phyloP scores from a whole-genome alignment of 768 basidiomycete species.

The Termitomyces sp. region DNA sequence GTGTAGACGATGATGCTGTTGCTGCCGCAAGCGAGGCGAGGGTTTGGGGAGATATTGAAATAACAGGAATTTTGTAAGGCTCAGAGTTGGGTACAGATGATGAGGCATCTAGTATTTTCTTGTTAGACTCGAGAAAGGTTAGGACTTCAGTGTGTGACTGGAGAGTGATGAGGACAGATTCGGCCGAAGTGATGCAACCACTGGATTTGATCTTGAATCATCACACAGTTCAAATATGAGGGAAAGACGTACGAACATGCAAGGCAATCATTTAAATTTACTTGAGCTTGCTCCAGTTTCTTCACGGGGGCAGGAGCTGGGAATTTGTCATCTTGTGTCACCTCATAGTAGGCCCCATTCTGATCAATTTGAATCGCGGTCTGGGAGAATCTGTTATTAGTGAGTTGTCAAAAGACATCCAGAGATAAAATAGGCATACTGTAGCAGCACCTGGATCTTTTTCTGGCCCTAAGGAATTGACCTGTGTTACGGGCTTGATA shows the following conservation, averaged over 20 bases:
- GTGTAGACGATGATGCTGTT: conserved; percentile 36
- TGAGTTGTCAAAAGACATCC: background rate
- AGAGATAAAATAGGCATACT: conserved; percentile 20
- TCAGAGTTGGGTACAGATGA: conserved; percentile 17
- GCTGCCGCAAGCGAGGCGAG: conserved; percentile 77
- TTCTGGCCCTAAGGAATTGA: conserved; percentile 24
- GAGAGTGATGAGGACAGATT: conserved; percentile 92
- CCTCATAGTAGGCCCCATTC: conserved; percentile 84
- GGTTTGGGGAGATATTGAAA: conserved; percentile 88
- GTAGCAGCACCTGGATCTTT: conserved; percentile 30
- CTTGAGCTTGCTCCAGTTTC: conserved; percentile 90
- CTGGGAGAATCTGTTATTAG: conserved; percentile 31
- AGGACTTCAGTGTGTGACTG: conserved; percentile 95
- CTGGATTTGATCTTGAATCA: conserved; percentile 31
- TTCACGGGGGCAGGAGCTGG: conserved; percentile 23
- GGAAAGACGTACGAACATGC: conserved; percentile 80
- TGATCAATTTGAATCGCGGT: conserved; percentile 91
- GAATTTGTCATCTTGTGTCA: conserved; percentile 31
- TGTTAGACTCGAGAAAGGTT: conserved; percentile 62
- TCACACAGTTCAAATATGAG: background rate
- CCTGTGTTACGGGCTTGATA: conserved; percentile 83
- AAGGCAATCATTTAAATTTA: conserved; percentile 95
- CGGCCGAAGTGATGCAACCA: conserved; percentile 97
- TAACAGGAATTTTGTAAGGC: conserved; percentile 54
- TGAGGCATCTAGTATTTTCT: conserved; percentile 2